A percentile compares a stretch with the other conserved stretches of the same genome.
phyloP scores from a whole-genome alignment of 176 grass and related monocot genomes.

The Cymbopogon citratus region DNA sequence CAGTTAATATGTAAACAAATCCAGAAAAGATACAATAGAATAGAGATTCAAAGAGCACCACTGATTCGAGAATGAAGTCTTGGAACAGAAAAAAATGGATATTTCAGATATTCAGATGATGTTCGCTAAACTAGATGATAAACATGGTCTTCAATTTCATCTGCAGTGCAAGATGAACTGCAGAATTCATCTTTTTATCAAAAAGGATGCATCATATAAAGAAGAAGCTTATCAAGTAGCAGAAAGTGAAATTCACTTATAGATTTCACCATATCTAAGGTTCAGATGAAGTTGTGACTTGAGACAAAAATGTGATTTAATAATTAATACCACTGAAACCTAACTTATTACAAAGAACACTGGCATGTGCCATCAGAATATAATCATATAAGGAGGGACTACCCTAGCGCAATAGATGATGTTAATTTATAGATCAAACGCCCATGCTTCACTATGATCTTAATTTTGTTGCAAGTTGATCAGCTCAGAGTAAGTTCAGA shows the following conservation, averaged over 20 bases:
- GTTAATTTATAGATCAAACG: neutral
- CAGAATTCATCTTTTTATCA: neutral
- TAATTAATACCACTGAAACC: neutral
- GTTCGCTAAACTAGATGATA: neutral
- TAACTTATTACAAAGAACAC: neutral
- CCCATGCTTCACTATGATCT: neutral
- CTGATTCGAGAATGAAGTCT: neutral
- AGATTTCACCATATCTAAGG: neutral
- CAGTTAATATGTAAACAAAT: neutral
- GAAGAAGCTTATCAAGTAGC: neutral
- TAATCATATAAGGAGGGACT: neutral
- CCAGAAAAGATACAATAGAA: neutral
- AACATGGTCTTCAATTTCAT: constrained; percentile 3
- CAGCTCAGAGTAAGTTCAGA: neutral
- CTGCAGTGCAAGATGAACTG: neutral
- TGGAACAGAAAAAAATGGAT: neutral
- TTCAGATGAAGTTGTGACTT: neutral
- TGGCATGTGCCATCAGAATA: neutral
- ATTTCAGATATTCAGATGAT: neutral
- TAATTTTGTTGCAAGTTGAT: neutral
- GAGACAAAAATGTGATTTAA: neutral
- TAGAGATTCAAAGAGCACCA: neutral
- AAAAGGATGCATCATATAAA: neutral
- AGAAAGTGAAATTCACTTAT: neutral
- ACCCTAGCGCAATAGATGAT: neutral